Evolutionary conservation across 2,329 filamentous ascomycete species (phyloP).

Genomic region (Fusarium udum): DNA sequence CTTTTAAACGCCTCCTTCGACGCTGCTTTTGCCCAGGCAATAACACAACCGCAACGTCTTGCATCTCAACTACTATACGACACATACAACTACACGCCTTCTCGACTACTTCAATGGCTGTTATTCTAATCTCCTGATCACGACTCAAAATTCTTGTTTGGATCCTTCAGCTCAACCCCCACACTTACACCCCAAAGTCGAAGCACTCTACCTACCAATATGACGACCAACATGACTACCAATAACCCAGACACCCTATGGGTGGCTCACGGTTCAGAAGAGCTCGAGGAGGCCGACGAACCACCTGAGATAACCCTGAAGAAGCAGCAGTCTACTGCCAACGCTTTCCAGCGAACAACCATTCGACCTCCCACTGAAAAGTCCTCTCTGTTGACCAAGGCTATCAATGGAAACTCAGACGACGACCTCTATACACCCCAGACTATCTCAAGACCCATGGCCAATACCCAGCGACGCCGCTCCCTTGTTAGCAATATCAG

Average conservation of each 20-base stretch:
- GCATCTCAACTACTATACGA: slow-evolving; percentile 36
- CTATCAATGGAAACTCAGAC: slow-evolving; percentile 75
- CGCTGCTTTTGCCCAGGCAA: slow-evolving; percentile 14
- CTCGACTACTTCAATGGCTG: not conserved
- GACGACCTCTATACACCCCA: slow-evolving; percentile 57
- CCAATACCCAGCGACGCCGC: slow-evolving; percentile 57
- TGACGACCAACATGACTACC: slow-evolving; percentile 47
- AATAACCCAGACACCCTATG: slow-evolving; percentile 45
- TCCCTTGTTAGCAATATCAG: slow-evolving; percentile 85
- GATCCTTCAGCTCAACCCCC: slow-evolving; percentile 21
- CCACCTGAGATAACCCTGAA: slow-evolving; percentile 72
- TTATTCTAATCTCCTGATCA: slow-evolving; percentile 2
- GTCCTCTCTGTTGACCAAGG: slow-evolving; percentile 87
- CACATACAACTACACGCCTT: slow-evolving; percentile 20
- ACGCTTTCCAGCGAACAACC: slow-evolving; percentile 58
- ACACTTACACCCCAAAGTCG: slow-evolving; percentile 21
- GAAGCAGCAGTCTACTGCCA: slow-evolving; percentile 40
- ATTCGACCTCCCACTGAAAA: slow-evolving; percentile 64
- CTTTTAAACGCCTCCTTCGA: slow-evolving; percentile 28
- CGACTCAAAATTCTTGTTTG: slow-evolving; percentile 14
- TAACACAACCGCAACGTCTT: slow-evolving; percentile 33
- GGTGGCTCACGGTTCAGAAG: slow-evolving; percentile 60
- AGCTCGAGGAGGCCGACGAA: slow-evolving; percentile 84
- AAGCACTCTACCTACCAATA: slow-evolving; percentile 50
- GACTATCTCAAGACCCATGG: slow-evolving; percentile 43